Percentiles rank a stretch among this genome's conserved stretches.
phyloP scores from a whole-genome alignment of 2,329 filamentous ascomycete species.

The Beauveria bassiana region DNA sequence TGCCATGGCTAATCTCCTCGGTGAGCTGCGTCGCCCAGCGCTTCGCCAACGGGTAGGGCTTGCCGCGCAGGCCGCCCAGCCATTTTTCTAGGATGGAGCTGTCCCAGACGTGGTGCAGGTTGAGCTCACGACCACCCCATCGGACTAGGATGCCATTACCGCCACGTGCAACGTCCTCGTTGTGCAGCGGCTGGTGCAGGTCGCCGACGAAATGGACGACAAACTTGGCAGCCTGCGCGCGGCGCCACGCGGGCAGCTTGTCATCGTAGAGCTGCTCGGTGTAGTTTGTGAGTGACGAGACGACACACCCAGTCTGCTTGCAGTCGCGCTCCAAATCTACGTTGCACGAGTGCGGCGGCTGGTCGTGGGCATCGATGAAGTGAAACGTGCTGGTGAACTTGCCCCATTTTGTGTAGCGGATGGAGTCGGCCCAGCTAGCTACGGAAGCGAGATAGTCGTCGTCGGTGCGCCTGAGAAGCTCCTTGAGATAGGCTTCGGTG shows the following conservation, averaged over 20 bases:
- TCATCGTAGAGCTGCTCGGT: constrained; percentile 46
- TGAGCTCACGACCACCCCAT: constrained; percentile 50
- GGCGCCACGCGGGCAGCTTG: constrained; percentile 35
- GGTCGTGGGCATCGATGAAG: constrained; percentile 62
- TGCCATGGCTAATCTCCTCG: constrained; percentile 46
- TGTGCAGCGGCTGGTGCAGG: constrained; percentile 61
- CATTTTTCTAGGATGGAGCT: constrained; percentile 59
- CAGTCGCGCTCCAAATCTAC: constrained; percentile 55
- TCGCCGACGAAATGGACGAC: constrained; percentile 63
- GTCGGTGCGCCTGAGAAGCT: constrained; percentile 45
- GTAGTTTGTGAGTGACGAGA: constrained; percentile 54
- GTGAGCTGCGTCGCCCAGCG: constrained; percentile 51
- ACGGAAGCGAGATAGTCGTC: constrained; percentile 54
- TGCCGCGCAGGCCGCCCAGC: constrained; percentile 46
- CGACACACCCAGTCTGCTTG: constrained; percentile 52
- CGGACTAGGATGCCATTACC: constrained; percentile 61
- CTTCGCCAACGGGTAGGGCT: constrained; percentile 41
- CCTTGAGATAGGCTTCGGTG: constrained; percentile 50
- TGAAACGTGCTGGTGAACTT: constrained; percentile 56
- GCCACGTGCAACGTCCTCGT: constrained; percentile 54
- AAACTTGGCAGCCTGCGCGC: constrained; percentile 57
- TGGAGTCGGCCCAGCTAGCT: constrained; percentile 60
- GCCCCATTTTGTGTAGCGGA: constrained; percentile 57
- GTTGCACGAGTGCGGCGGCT: constrained; percentile 48
- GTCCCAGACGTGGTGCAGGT: constrained; percentile 70